phyloP scores from a whole-genome alignment of 2,329 filamentous ascomycete genomes.

The Fusarium devonianum region DNA sequence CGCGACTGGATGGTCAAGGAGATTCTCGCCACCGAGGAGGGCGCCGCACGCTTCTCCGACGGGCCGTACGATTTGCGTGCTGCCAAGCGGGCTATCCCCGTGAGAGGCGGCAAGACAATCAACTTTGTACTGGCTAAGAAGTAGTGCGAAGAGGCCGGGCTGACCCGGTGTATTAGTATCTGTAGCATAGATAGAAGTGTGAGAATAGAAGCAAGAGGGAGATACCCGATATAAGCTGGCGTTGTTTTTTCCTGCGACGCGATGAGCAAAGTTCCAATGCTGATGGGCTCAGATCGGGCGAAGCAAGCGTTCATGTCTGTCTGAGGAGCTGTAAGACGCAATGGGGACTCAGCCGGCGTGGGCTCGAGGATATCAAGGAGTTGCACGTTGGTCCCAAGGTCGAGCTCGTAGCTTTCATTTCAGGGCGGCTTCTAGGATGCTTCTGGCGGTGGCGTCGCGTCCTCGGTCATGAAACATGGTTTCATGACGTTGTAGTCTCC shows the following conservation, averaged over 20 bases:
- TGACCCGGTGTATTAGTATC: slow-evolving; percentile 15
- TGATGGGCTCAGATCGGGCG: too few relatives aligned
- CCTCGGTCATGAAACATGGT: too few relatives aligned
- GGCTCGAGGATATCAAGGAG: too few relatives aligned
- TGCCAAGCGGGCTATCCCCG: slow-evolving; percentile 71
- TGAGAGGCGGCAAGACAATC: slow-evolving; percentile 71
- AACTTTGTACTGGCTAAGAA: slow-evolving; percentile 70
- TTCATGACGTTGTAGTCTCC: too few relatives aligned
- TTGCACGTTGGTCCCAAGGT: too few relatives aligned
- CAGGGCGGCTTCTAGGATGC: too few relatives aligned
- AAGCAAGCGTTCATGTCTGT: too few relatives aligned
- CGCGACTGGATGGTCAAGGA: slow-evolving; percentile 67
- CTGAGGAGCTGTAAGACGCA: too few relatives aligned
- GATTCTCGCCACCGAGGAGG: slow-evolving; percentile 68
- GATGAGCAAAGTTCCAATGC: background rate
- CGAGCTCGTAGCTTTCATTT: too few relatives aligned
- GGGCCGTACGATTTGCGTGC: slow-evolving; percentile 54
- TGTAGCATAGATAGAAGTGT: slow-evolving; percentile 14
- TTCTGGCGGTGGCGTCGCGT: too few relatives aligned
- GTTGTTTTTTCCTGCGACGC: background rate
- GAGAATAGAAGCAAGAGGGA: slow-evolving; percentile 7
- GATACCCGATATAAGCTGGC: slow-evolving; percentile 12
- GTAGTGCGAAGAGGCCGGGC: background rate
- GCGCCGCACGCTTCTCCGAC: slow-evolving; percentile 61
- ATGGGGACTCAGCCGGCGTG: too few relatives aligned